Evolutionary conservation across 768 basidiomycete genomes (phyloP), one percentile per base, ranked within the genome.

Genomic region (Filobasidium floriforme): DNA sequence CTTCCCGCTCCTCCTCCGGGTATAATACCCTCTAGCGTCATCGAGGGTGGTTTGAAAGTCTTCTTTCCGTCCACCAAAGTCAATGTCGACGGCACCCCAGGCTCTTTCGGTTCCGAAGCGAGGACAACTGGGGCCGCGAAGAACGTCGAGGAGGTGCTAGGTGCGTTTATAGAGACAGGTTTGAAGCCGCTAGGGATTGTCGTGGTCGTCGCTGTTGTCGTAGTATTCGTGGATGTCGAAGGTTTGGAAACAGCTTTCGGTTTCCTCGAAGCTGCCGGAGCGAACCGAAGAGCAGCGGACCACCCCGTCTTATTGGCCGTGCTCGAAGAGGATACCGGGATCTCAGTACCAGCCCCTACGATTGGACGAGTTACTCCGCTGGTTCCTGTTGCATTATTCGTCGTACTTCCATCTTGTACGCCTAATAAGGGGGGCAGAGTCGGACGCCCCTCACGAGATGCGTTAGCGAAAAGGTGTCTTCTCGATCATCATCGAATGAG

Each of bases 261-360:
- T 51, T 62, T 46, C 40, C 57, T 59, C 10, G 62, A 59, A 24
- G 67, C 62, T 54, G 44, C 75, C 54, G 76, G 76, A n/a, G 76
- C 76, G 65, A 77, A 77, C 24, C 73, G 71, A 5, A 77, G 61
- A 0, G 74, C 72, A 5, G 76, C 75, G 12, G 76, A 75, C 66
- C 69, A 73, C 41, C 65, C 70, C 15, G 62, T 49, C 73, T 26
- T 70, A 44, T 41, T 55, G 52, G 12, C 41, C 32, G 32, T 37
- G 32, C 32, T 37, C 32, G 32, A 37, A 37, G 32, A 37, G 32
- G 32, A 37, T 4, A 9, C 32, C 32, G 32, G 32, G 32, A 9
- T 37, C 4, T 9, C 32, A 9, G 9, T 59, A 24, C 63, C 63
- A 24, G 67, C 41, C 11, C 55, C 10, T 19, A 18, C 32, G 12